These are phyloP conservation scores for Chaetomidium leptoderma DNA, from an alignment of 495 filamentous ascomycete genomes.

Conservation along the genomic window DNA sequence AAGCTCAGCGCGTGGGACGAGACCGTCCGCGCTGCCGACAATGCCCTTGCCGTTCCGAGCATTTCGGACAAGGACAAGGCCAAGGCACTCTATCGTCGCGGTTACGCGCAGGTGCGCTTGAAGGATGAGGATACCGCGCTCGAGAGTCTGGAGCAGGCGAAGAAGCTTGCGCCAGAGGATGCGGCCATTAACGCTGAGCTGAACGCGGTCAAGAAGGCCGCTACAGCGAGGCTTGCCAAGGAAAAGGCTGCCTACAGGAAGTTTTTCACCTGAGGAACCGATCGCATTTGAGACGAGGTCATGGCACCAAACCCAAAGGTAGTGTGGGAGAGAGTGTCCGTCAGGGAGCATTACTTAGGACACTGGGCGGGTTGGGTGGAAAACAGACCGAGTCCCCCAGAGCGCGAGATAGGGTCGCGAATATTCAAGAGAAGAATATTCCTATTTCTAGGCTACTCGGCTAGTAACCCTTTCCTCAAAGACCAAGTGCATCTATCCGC, in stretches of 20 bases:
- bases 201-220: slow-evolving; percentile 65
- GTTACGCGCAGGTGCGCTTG: slow-evolving; percentile 62
- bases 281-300: neutral
- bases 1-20: slow-evolving; percentile 71
- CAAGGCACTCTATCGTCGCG: slow-evolving; percentile 84
- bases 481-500: neutral
- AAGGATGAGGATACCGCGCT: slow-evolving; percentile 86
- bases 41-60: slow-evolving; percentile 64
- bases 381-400: no score
- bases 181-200: slow-evolving; percentile 71
- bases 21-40: slow-evolving; percentile 62
- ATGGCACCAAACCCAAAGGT: neutral
- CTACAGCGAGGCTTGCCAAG: slow-evolving; percentile 68
- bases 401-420: no score
- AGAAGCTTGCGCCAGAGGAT: slow-evolving; percentile 71
- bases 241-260: slow-evolving; percentile 87
- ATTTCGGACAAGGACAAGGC: slow-evolving; percentile 73
- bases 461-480: neutral
- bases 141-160: slow-evolving; percentile 70
- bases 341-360: neutral
- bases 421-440: neutral
- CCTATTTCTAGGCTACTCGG: neutral
- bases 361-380: no score
- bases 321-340: neutral
- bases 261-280: slow-evolving; percentile 59